phyloP scores from a whole-genome alignment of 495 filamentous ascomycete species.

The Zalerion maritima region DNA sequence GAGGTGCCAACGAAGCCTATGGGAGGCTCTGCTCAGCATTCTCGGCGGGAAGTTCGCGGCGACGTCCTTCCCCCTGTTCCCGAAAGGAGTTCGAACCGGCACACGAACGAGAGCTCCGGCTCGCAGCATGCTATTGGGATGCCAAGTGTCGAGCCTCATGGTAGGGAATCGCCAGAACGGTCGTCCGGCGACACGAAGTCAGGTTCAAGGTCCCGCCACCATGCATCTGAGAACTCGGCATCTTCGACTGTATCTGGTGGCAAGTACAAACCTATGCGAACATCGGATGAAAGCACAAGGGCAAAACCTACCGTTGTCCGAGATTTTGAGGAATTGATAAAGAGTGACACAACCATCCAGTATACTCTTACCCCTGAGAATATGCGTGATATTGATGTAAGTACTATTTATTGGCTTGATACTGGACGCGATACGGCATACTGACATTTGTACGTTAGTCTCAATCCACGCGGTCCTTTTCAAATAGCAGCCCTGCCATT shows the following conservation, averaged over 20 bases:
- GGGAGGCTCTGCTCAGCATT: conserved; percentile 10
- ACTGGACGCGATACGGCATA: no score
- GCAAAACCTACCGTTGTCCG: conserved; percentile 21
- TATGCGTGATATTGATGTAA: conserved; percentile 74
- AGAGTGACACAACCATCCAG: conserved; percentile 81
- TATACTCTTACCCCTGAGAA: conserved; percentile 83
- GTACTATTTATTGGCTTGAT: no score
- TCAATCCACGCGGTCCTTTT: conserved; percentile 18
- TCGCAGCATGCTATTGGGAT: no score
- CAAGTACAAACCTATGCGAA: conserved; percentile 31
- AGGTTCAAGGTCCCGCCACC: no score
- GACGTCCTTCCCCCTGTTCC: conserved; percentile 24
- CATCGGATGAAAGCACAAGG: conserved; percentile 36
- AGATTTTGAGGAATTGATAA: conserved; percentile 75
- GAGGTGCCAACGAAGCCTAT: conserved; percentile 10
- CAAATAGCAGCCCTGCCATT: conserved; percentile 20
- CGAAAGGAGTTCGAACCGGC: conserved; percentile 24
- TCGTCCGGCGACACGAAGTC: no score
- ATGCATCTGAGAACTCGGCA: conserved; percentile 24
- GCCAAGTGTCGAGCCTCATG: no score
- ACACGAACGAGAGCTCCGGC: no score
- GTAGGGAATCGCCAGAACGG: no score
- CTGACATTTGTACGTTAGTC: no score
- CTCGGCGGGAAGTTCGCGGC: no score
- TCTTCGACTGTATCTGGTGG: conserved; percentile 25